Evolutionary conservation across 148 eudicot species (phyloP), one percentile per base, ranked within the genome.

Genomic region (Bassia scoparia): DNA sequence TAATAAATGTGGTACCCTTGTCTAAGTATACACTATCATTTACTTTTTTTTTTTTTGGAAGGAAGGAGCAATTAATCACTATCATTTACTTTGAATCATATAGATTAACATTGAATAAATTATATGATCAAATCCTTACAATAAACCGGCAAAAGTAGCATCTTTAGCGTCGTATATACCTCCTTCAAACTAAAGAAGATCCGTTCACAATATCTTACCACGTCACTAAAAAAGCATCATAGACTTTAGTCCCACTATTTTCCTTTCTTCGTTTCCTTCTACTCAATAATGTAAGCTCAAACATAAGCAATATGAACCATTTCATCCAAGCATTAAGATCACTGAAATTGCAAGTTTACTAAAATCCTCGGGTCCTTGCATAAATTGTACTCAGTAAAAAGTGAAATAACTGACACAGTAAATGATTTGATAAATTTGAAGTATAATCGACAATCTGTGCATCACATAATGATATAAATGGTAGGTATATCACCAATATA

Each of bases 141-240:
- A 34, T 55, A 11, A 67, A 59, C 71, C 27, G 26, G 41, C 21
- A 74, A 20, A 56, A 35, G 49, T 70, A 50, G 61, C 37, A 59
- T 72, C 30, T 49, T 66, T 43, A 52, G 59, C 44, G 63, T 68
- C 24, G 44, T 43, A 50, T 61, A 35, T 31, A 56, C 20, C 64
- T 67, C 50, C 38, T 68, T 53, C 27, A 31, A 56, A 27, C 20
- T 74, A 26, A 30, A 58, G 41, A 16, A 31, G 44, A 50, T 34
- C 12, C 23, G 17, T 35, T 31, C 18, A 33, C 38, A 38, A 15
- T 2, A 9, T 12, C 30, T 5, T 68, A 26, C 15, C 14, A 56
- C 56, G 17, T 21, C 16, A 35, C 18, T 31, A 52, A 44, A 17
- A 53, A 43, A 66, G 8, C 31, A 52, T 53, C 13, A 21, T 33